A percentile compares a stretch with the other conserved stretches of the same genome.
Evolutionary conservation across 306 rosid genomes (phyloP).

Genomic region (Cucumis sativus): Cucumber_9930_V3 NC_026656.2:17991501-17992000

Average conservation of each 20-base stretch:
- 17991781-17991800: not conserved
- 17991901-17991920: conserved; percentile 61
- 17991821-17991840: conserved; percentile 54
- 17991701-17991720: not conserved
- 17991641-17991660: conserved; percentile 54
- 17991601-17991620: conserved; percentile 20
- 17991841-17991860: conserved; percentile 49
- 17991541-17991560: not conserved
- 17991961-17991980: not conserved
- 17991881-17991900: conserved; percentile 34
- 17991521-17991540: not conserved
- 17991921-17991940: conserved; percentile 40
- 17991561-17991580: not conserved
- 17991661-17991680: conserved; percentile 74
- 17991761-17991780: not conserved
- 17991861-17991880: conserved; percentile 70
- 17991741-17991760: not conserved
- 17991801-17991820: not conserved
- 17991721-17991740: not conserved
- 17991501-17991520: not conserved
- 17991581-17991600: not conserved
- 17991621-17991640: conserved; percentile 79
- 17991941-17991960: conserved; percentile 44
- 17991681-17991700: conserved; percentile 6
- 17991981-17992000: not conserved